phyloP scores from a whole-genome alignment of 2,329 filamentous ascomycete species.

The Fusarium sp. region DNA sequence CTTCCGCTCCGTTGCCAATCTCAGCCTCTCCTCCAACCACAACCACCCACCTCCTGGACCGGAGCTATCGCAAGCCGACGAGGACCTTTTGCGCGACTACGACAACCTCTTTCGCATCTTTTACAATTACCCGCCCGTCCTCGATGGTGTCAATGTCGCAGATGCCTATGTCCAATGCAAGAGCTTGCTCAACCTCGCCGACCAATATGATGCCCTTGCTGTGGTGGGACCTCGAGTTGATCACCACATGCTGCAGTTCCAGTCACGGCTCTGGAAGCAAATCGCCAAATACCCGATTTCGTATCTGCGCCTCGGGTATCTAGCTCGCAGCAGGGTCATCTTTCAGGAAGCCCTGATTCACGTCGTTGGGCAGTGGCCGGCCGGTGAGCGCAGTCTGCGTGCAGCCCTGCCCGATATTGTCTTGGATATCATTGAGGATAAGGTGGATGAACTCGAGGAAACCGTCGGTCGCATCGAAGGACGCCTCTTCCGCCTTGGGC shows the following conservation, averaged over 20 bases:
- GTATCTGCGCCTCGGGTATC: conserved; percentile 89
- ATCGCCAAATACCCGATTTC: conserved; percentile 95
- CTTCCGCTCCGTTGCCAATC: conserved; percentile 88
- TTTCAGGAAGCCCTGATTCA: conserved; percentile 91
- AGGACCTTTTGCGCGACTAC: conserved; percentile 89
- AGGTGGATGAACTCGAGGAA: conserved; percentile 91
- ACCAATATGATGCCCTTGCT: conserved; percentile 90
- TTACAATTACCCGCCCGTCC: conserved; percentile 87
- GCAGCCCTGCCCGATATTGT: conserved; percentile 78
- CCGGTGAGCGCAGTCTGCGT: conserved; percentile 80
- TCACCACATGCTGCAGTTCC: conserved; percentile 93
- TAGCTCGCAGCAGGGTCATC: conserved; percentile 84
- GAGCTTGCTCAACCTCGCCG: conserved; percentile 85
- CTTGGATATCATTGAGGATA: conserved; percentile 92
- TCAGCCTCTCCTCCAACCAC: conserved; percentile 64
- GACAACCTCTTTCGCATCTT: conserved; percentile 96
- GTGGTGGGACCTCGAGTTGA: conserved; percentile 92
- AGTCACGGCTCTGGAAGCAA: conserved; percentile 91
- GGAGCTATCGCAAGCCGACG: conserved; percentile 68
- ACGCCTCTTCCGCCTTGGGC: conserved; percentile 81
- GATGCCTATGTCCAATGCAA: conserved; percentile 96
- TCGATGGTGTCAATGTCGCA: conserved; percentile 89
- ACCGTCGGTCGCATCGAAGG: conserved; percentile 82
- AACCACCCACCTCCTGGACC: conserved; percentile 57
- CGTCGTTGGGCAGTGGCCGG: conserved; percentile 93